Evolutionary conservation across 2,329 filamentous ascomycete genomes (phyloP).

Genomic region (Bipolaris victoriae): DNA sequence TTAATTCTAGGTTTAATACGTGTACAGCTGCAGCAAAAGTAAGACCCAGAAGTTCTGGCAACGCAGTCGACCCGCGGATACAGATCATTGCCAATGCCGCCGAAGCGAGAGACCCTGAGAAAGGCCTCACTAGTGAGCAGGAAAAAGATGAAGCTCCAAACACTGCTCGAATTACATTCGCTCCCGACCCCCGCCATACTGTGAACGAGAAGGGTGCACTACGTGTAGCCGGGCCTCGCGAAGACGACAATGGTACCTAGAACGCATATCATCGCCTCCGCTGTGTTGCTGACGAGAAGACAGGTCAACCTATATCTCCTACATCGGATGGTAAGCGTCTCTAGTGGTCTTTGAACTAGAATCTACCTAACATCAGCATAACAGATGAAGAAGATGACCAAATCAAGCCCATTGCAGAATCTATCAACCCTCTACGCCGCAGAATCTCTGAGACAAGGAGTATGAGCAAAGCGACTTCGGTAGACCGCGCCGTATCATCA

Average conservation of each 20-base stretch:
- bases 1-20: too few species aligned
- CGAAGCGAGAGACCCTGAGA: conserved; percentile 9
- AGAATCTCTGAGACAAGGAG: conserved; percentile 15
- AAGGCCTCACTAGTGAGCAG: background rate
- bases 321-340: conserved; percentile 3
- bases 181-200: conserved; percentile 4
- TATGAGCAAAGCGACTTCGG: conserved; percentile 43
- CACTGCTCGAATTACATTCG: conserved; percentile 12
- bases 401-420: conserved; percentile 13
- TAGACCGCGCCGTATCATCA: conserved; percentile 50
- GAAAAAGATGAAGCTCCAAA: background rate
- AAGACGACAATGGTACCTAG: conserved; percentile 1
- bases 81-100: background rate
- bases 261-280: too few species aligned
- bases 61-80: background rate
- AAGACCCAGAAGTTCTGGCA: conserved; percentile 1
- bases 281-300: background rate
- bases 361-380: background rate
- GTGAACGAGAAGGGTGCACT: conserved; percentile 6
- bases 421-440: conserved; percentile 9
- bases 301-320: background rate
- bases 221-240: conserved; percentile 10
- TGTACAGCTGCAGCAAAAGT: too few species aligned
- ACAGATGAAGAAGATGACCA: conserved; percentile 16
- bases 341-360: too few species aligned